Conservation (phyloP, 352 stramenopile species). For the Globisporangium emineosum region DNA sequence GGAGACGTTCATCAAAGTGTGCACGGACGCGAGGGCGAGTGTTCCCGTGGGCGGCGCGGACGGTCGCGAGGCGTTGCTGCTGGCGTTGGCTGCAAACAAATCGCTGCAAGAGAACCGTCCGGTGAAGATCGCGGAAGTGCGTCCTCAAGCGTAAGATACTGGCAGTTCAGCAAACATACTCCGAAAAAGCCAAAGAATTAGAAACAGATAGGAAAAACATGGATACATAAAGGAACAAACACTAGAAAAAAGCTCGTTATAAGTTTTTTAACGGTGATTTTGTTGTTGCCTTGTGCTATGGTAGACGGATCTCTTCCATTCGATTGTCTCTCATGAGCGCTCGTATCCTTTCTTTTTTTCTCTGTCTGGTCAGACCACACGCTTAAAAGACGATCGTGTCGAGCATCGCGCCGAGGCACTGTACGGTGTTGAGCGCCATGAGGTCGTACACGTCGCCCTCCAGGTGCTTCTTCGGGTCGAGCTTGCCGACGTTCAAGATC, state of each 20-base stretch:
- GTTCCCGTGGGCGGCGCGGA: conserved; percentile 57
- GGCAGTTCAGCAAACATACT: no score
- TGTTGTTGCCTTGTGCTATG: background rate
- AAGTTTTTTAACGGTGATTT: background rate
- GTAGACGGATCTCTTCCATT: background rate
- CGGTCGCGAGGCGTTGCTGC: conserved; percentile 59
- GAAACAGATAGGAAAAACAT: background rate
- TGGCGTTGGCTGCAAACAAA: conserved; percentile 67
- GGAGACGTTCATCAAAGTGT: conserved; percentile 64
- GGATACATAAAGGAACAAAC: background rate
- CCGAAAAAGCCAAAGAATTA: background rate
- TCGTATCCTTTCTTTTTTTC: background rate
- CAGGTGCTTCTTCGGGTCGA: conserved; percentile 93
- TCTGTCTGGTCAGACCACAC: background rate
- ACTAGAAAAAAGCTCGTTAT: conserved; percentile 1
- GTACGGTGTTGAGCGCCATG: conserved; percentile 98
- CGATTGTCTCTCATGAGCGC: background rate
- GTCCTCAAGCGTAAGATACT: background rate
- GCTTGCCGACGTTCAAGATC: conserved; percentile 98
- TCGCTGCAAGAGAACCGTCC: conserved; percentile 67
- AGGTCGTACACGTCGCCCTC: conserved; percentile 95
- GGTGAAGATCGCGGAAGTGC: conserved; percentile 52
- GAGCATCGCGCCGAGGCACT: conserved; percentile 98
- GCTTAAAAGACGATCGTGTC: conserved; percentile 98
- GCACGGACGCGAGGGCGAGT: conserved; percentile 28